Base-by-base conservation (phyloP, 208 protist species). In the Spongospora subterranea region DNA sequence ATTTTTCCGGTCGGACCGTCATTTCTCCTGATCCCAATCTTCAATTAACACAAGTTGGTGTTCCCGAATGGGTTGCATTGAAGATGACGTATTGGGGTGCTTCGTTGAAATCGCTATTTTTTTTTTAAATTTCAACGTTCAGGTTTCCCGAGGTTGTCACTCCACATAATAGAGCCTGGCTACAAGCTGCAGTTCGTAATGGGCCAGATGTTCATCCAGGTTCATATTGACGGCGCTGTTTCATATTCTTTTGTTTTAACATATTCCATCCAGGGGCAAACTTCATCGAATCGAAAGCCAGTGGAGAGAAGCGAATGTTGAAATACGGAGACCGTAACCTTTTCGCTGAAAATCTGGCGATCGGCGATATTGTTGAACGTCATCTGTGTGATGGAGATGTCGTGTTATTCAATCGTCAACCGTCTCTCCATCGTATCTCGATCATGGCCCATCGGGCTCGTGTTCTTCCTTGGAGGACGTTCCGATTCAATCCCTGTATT, bases 21-120 rank as follows among this genome's bases (percentile, higher is more conserved):
- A 99, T 99, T 94, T 99, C 98, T 0, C 99, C 98, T 0, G 99
- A 99, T 93, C 99, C 98, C 0, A 99, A 99, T 93, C 91, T 99
- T 29, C 93, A 95, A 0, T 40, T 94, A 38, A 91, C 88, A n/a
- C 96, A 99, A 93, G 96, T 99, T 1, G 98, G 95, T 13, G 96
- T 99, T 17, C 99, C 99, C 13, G 91, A 97, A 46, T 94, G 94
- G n/a, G 96, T 99, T 41, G 98, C 98, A 0, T 96, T 96, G 43
- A 96, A 96, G 17, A 93, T 99, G 82, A 99, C 99, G 0, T 99
- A 98, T 94, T 98, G 98, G 0, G 97, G 99, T 60, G 6, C 24
- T 60, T 60, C 50, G 6, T 93, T 94, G 96, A 6, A 99, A 99
- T 94, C 93, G 98, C 0, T 93, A 98, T 35, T 71, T 95, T 11